Evolutionary conservation across 305 asterid genomes (phyloP).

Genomic region (Fraxinus ornus): DNA sequence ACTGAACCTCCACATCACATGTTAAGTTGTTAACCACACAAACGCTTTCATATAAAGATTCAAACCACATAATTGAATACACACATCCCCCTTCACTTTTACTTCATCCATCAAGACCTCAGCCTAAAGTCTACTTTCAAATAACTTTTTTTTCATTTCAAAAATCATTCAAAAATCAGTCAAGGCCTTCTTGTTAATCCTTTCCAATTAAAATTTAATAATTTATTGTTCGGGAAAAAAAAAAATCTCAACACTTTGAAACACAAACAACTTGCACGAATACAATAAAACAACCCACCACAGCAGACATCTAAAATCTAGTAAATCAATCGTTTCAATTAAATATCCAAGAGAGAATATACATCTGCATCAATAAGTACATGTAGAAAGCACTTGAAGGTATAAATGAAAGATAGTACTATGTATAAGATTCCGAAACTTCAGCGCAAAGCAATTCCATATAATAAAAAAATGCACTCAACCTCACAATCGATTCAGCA

Average conservation of each 20-base stretch:
- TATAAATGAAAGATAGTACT: neutral
- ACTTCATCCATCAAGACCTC: conserved; percentile 10
- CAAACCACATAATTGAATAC: neutral
- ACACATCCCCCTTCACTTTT: neutral
- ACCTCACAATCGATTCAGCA: conserved; percentile 13
- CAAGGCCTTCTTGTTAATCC: neutral
- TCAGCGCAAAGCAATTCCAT: conserved; percentile 33
- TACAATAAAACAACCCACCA: neutral
- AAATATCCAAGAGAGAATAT: conserved; percentile 10
- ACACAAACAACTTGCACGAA: neutral
- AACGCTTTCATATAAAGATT: neutral
- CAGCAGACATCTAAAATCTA: conserved; percentile 15
- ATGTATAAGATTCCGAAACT: conserved; percentile 32
- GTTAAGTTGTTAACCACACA: neutral
- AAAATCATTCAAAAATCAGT: neutral
- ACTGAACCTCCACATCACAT: neutral
- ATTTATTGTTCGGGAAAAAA: neutral
- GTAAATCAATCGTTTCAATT: conserved; percentile 18
- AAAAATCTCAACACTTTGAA: conserved; percentile 14
- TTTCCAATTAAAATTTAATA: conserved; percentile 5
- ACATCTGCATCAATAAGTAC: neutral
- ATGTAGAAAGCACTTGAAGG: neutral
- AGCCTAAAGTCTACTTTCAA: neutral
- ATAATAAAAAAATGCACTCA: conserved; percentile 22
- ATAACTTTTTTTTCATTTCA: neutral